Percentiles rank a stretch among this genome's conserved stretches.
These are phyloP conservation scores for Aegilops bicornis DNA, from an alignment of 176 grass and related monocot species.

Conservation along the genomic window DNA sequence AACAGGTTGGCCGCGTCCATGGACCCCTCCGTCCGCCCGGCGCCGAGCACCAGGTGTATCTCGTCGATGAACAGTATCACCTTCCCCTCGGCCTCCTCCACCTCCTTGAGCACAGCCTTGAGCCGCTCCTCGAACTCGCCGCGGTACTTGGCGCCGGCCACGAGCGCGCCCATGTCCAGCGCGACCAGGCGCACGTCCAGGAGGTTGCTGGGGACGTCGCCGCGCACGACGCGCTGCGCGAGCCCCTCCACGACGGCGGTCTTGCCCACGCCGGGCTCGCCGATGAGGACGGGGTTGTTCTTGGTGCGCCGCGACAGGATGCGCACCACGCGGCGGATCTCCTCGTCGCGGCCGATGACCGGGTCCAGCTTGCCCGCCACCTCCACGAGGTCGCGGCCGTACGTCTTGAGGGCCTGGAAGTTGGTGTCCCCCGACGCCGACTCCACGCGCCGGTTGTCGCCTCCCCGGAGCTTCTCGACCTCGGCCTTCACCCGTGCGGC, in stretches of 20 bases:
- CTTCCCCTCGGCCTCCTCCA: slow-evolving; percentile 68
- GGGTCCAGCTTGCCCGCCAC: slow-evolving; percentile 63
- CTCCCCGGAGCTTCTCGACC: slow-evolving; percentile 71
- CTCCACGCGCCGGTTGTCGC: slow-evolving; percentile 46
- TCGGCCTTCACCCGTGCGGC: slow-evolving; percentile 41
- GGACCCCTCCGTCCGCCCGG: slow-evolving; percentile 64
- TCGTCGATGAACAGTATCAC: slow-evolving; percentile 91
- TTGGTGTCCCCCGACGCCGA: slow-evolving; percentile 62
- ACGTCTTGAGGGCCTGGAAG: slow-evolving; percentile 77
- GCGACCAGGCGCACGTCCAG: slow-evolving; percentile 62
- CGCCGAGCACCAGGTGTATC: slow-evolving; percentile 77
- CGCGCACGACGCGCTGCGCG: slow-evolving; percentile 64
- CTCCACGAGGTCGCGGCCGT: slow-evolving; percentile 70
- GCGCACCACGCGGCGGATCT: slow-evolving; percentile 68
- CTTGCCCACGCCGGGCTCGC: slow-evolving; percentile 82
- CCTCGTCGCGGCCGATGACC: slow-evolving; percentile 68
- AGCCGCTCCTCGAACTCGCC: slow-evolving; percentile 85
- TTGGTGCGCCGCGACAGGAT: slow-evolving; percentile 79
- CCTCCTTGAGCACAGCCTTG: slow-evolving; percentile 80
- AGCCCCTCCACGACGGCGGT: slow-evolving; percentile 78
- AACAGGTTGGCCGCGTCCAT: slow-evolving; percentile 86
- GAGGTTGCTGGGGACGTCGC: slow-evolving; percentile 74
- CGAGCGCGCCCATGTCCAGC: slow-evolving; percentile 80
- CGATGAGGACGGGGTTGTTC: slow-evolving; percentile 87
- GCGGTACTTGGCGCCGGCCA: slow-evolving; percentile 82